phyloP scores from a whole-genome alignment of 495 filamentous ascomycete genomes.

The Massariosphaeria phaeospora region DNA sequence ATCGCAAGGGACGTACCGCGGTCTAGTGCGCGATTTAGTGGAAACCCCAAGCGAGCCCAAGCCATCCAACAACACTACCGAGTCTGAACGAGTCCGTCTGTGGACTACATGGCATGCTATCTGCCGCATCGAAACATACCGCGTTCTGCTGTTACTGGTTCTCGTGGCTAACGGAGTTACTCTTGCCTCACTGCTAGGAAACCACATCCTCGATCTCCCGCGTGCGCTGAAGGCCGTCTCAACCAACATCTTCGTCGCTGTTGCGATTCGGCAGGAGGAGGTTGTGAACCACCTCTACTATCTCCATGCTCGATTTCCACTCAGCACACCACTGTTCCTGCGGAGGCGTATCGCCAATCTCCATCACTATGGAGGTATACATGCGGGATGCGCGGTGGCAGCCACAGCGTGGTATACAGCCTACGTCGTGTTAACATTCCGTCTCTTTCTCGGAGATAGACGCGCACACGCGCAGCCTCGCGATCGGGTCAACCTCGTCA shows the following conservation, averaged over 20 bases:
- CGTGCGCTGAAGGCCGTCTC: not conserved
- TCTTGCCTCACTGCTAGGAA: not conserved
- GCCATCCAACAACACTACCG: no score
- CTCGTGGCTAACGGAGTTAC: not conserved
- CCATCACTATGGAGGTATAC: constrained; percentile 1
- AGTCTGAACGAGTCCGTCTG: no score
- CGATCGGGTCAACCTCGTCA: not conserved
- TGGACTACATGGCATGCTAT: not conserved
- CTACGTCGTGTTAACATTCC: not conserved
- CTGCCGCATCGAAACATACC: not conserved
- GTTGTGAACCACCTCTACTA: not conserved
- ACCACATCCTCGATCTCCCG: not conserved
- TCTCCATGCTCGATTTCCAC: not conserved
- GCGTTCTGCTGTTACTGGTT: not conserved
- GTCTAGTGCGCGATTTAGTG: no score
- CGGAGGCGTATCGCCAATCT: not conserved
- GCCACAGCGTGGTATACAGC: not conserved
- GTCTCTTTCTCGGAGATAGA: not conserved
- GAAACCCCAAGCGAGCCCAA: no score
- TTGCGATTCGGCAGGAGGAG: not conserved
- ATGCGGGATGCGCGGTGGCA: not conserved
- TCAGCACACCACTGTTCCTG: not conserved
- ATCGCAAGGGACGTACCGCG: no score
- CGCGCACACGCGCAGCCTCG: not conserved
- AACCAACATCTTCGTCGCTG: not conserved